A percentile compares a stretch with the other conserved stretches of the same genome.
Evolutionary conservation across 2,329 filamentous ascomycete genomes (phyloP).

Genomic region (Uncinocarpus reesii): DNA sequence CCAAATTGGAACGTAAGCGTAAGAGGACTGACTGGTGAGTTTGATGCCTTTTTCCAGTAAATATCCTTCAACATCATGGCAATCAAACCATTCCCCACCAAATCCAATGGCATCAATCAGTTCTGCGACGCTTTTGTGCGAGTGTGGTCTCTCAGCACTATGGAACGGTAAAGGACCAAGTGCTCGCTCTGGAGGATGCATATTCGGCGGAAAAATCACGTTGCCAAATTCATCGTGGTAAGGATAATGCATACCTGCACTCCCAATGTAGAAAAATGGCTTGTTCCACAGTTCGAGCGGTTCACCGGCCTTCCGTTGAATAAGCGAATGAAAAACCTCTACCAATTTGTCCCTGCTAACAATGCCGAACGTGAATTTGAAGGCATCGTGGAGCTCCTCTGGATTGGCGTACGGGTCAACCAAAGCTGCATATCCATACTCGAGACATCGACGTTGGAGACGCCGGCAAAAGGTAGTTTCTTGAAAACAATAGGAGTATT

Average conservation of each 20-base stretch:
- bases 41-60: slow-evolving; percentile 40
- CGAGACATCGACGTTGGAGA: slow-evolving; percentile 56
- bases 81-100: slow-evolving; percentile 66
- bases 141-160: slow-evolving; percentile 9
- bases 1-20: slow-evolving; percentile 20
- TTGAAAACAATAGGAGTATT: slow-evolving; percentile 49
- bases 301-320: slow-evolving; percentile 14
- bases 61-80: slow-evolving; percentile 66
- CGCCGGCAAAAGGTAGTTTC: slow-evolving; percentile 63
- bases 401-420: slow-evolving; percentile 22
- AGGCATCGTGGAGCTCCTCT: slow-evolving; percentile 18
- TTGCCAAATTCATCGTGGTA: slow-evolving; percentile 31
- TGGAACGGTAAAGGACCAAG: slow-evolving; percentile 19
- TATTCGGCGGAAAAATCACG: slow-evolving; percentile 26
- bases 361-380: slow-evolving; percentile 23
- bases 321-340: slow-evolving; percentile 2
- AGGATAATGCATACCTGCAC: slow-evolving; percentile 57
- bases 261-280: slow-evolving; percentile 42
- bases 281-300: slow-evolving; percentile 19
- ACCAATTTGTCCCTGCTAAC: slow-evolving; percentile 16
- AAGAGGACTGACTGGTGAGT: slow-evolving; percentile 24
- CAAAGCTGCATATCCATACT: slow-evolving; percentile 53
- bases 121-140: slow-evolving; percentile 21
- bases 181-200: slow-evolving; percentile 21
- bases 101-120: slow-evolving; percentile 46